Evolutionary conservation across 1,284 basidiomycete genomes (phyloP), one percentile per base, ranked within the genome.

Genomic region (Afroboletus lepidellus): DNA sequence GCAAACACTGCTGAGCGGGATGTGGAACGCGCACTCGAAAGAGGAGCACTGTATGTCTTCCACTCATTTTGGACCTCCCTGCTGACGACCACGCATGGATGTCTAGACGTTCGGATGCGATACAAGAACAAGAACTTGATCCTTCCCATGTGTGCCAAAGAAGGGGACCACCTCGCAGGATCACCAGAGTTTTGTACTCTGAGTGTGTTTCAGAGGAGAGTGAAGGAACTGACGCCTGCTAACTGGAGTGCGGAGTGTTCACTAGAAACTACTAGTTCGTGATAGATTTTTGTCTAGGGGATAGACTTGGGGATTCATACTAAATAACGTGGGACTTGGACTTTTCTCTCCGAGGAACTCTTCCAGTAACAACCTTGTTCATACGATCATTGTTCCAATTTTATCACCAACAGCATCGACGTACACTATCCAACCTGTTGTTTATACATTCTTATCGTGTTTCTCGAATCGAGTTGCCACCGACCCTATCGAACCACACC

Each of bases 161-260:
- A 79, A 47, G 86, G 85, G 4, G 79, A 87, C 53, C 90, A 93
- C 60, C 73, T 87, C 9, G 72, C 80, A 3, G 89, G 87, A 1
- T 76, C 75, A 9, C 89, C 89, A 0, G 90, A 92, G 63, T 83
- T 92, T 60, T 92, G 90, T 70, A 85, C 84, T 6, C 72, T 92
- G 30, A 71, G 75, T 7, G 85, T 85, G 11, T 92, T 92, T 69
- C 70, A 73, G 48, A 75, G 77, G 42, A 76, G 84, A 15, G 79
- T 88, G 8, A 74, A 73, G 59, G 81, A 85, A 58, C 72, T 90
- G 7, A 85, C 83, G 5, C 85, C 86, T 6, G 60, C 60, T 4
- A 76, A 90, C 57, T 90, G 83, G 80, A 78, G 78, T 46, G 67
- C 65, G 8, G 88, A 89, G 62, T 90, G 87, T 62, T 42, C 51